phyloP scores from a whole-genome alignment of 2,329 filamentous ascomycete genomes.

The Paecilomyces niveus region DNA sequence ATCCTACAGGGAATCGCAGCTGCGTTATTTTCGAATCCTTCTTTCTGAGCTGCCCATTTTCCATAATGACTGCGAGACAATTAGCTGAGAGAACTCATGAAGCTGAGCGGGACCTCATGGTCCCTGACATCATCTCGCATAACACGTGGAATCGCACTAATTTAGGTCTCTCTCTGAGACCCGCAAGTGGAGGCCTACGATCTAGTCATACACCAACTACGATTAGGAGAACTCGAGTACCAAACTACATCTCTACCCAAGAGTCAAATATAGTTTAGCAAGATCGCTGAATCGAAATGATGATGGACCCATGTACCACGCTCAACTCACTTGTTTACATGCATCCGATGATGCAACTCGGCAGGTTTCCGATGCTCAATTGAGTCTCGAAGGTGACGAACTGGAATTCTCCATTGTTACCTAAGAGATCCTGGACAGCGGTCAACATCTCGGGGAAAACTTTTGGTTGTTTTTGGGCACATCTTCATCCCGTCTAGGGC shows the following conservation, averaged over 20 bases:
- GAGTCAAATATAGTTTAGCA: not conserved
- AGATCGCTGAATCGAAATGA: not conserved
- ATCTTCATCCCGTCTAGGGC: not conserved
- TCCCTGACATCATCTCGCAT: not conserved
- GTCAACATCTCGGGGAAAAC: not conserved
- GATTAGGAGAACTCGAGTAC: not conserved
- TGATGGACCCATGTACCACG: not conserved
- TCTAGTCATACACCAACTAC: not conserved
- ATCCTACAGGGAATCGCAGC: not conserved
- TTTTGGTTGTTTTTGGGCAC: not conserved
- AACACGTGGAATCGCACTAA: not conserved
- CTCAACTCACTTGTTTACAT: not conserved
- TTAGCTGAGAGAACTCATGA: not conserved
- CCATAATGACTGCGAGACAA: no score
- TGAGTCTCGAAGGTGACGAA: not conserved
- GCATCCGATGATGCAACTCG: not conserved
- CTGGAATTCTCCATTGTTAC: not conserved
- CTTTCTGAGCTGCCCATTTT: not conserved
- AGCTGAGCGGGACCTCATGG: not conserved
- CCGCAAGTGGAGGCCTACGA: not conserved
- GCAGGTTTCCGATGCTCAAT: not conserved
- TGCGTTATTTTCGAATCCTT: not conserved
- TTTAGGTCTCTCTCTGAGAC: not conserved
- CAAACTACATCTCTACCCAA: not conserved
- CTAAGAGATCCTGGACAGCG: not conserved